Percentiles rank a stretch among this genome's conserved stretches.
Evolutionary conservation across 2,329 filamentous ascomycete genomes (phyloP).

Genomic region (Pseudocercospora vitis): DNA sequence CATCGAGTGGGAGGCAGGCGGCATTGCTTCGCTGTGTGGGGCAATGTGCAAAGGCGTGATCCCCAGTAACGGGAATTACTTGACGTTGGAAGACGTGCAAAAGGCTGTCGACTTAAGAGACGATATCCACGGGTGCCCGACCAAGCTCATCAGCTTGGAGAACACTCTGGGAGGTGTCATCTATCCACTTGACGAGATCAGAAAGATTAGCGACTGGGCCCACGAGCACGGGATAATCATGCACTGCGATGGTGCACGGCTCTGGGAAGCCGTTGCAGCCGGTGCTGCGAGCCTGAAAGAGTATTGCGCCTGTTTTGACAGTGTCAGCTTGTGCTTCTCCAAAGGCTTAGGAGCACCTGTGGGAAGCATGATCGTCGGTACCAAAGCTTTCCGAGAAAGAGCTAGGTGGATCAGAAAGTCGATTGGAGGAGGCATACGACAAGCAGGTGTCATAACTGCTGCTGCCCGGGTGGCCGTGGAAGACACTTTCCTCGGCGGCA

Average conservation of each 20-base stretch:
- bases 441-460: slow-evolving; percentile 73
- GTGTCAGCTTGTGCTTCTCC: slow-evolving; percentile 73
- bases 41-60: slow-evolving; percentile 67
- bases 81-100: slow-evolving; percentile 75
- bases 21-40: slow-evolving; percentile 68
- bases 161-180: slow-evolving; percentile 81
- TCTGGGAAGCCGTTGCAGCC: slow-evolving; percentile 78
- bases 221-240: slow-evolving; percentile 63
- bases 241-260: slow-evolving; percentile 75
- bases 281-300: slow-evolving; percentile 67
- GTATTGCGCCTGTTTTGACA: slow-evolving; percentile 69
- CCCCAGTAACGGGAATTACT: slow-evolving; percentile 68
- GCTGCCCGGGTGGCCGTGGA: slow-evolving; percentile 75
- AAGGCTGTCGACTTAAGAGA: slow-evolving; percentile 64
- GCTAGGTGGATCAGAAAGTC: slow-evolving; percentile 77
- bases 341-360: slow-evolving; percentile 82
- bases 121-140: slow-evolving; percentile 77
- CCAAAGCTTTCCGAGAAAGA: slow-evolving; percentile 60
- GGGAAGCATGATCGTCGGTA: slow-evolving; percentile 69
- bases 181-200: slow-evolving; percentile 71
- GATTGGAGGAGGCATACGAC: slow-evolving; percentile 75
- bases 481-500: slow-evolving; percentile 72
- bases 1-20: slow-evolving; percentile 66
- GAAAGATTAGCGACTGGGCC: slow-evolving; percentile 68
- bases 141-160: slow-evolving; percentile 77